Conservation (phyloP, 2,329 filamentous ascomycete species). For the Trichoderma sp. region DNA sequence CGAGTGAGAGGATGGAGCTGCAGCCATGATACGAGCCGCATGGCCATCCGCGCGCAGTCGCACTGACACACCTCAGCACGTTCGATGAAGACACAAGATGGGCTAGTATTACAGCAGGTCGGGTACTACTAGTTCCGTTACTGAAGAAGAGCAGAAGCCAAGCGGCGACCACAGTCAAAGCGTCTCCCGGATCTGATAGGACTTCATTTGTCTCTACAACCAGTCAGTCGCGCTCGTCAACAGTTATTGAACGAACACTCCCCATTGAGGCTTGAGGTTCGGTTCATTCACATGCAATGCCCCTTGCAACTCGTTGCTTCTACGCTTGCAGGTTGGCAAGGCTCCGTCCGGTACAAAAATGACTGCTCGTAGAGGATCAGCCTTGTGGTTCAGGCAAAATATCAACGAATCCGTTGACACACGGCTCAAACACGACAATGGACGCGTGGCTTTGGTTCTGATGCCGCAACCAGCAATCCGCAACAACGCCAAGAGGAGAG, state of each 20-base stretch:
- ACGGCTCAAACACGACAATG: neutral
- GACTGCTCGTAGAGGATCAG: neutral
- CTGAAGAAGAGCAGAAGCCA: neutral
- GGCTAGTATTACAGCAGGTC: no score
- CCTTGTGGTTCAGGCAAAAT: neutral
- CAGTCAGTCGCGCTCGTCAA: neutral
- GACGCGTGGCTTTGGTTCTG: neutral
- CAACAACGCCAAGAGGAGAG: neutral
- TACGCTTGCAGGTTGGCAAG: neutral
- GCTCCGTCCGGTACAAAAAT: neutral
- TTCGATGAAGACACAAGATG: neutral
- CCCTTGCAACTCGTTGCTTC: neutral
- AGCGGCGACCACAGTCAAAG: neutral
- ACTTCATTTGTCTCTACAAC: neutral
- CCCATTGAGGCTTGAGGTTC: neutral
- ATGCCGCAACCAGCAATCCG: neutral
- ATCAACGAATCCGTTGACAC: neutral
- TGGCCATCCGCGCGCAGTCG: neutral
- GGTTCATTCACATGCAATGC: neutral
- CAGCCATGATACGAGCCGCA: slow-evolving; percentile 22
- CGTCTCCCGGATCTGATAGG: neutral
- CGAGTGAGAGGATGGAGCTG: slow-evolving; percentile 19
- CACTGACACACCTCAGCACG: slow-evolving; percentile 10
- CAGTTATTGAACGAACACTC: neutral
- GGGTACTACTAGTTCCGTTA: neutral